Conservation (phyloP, 139 green algal genomes). For the Haematococcus lacustris region DNA sequence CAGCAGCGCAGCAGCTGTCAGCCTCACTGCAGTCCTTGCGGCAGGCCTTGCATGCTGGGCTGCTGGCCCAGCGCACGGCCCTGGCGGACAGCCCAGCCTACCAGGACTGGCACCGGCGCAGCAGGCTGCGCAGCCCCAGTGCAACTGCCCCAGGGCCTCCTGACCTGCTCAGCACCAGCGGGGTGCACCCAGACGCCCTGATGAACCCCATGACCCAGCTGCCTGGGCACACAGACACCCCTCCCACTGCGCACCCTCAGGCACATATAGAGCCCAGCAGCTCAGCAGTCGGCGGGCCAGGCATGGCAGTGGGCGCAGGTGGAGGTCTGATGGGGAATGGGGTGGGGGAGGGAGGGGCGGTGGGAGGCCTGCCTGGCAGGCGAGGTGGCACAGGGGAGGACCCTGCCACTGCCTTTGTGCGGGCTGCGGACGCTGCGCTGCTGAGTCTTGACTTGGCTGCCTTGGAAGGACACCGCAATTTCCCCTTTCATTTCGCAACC, state of each 20-base stretch:
- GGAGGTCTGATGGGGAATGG: background rate
- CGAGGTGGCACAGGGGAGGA: background rate
- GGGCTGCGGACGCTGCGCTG: slow-evolving; percentile 11
- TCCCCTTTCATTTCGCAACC: slow-evolving; percentile 15
- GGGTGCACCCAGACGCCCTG: background rate
- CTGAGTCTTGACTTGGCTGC: slow-evolving; percentile 10
- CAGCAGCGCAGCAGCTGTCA: background rate
- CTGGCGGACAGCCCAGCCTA: slow-evolving; percentile 6
- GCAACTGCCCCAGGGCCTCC: background rate
- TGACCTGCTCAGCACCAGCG: background rate
- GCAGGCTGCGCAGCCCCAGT: background rate
- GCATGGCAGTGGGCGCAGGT: too few species aligned
- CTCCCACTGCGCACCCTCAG: background rate
- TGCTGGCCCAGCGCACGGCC: slow-evolving; percentile 8
- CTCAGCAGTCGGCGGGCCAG: background rate
- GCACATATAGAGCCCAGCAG: background rate
- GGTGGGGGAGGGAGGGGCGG: background rate
- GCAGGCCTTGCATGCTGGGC: slow-evolving; percentile 12
- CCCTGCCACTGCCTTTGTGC: slow-evolving; percentile 11
- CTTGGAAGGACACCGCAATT: slow-evolving; percentile 2
- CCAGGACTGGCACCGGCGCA: slow-evolving; percentile 14
- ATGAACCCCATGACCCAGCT: background rate
- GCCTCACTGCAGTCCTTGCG: slow-evolving; percentile 15
- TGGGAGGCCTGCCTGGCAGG: too few species aligned
- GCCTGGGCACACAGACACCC: background rate